Percentiles rank a stretch among this genome's conserved stretches.
Conservation (phyloP, 306 rosid species). For the Crataegus laevigata region DNA sequence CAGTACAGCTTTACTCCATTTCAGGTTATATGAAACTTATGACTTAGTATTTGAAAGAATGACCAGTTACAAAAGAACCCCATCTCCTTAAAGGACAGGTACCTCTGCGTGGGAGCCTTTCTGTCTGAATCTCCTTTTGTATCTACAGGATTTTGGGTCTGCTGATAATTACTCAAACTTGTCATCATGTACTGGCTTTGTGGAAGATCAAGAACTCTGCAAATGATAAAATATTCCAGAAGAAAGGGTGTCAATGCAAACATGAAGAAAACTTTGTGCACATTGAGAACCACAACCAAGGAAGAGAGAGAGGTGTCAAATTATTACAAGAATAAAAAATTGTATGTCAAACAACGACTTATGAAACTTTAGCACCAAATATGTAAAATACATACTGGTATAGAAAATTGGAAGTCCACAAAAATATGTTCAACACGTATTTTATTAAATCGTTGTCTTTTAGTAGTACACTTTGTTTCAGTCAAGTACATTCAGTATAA, state of each 20-base stretch:
- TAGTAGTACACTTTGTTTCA: not conserved
- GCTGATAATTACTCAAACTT: constrained; percentile 28
- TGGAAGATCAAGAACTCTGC: constrained; percentile 74
- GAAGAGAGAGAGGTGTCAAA: not conserved
- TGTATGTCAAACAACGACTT: not conserved
- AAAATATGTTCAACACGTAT: not conserved
- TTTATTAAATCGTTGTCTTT: not conserved
- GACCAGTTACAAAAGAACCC: constrained; percentile 12
- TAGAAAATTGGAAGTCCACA: not conserved
- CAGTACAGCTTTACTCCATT: not conserved
- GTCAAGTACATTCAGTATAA: not conserved
- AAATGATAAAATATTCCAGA: constrained; percentile 6
- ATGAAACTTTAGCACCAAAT: not conserved
- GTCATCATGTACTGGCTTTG: constrained; percentile 48
- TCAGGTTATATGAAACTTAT: constrained; percentile 6
- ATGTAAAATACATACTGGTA: not conserved
- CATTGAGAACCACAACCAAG: not conserved
- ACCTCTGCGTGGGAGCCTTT: constrained; percentile 50
- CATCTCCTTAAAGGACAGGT: constrained; percentile 14
- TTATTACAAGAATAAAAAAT: not conserved
- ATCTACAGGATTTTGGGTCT: constrained; percentile 22
- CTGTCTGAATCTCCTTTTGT: constrained; percentile 29
- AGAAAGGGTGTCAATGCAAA: constrained; percentile 7
- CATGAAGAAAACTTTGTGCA: not conserved
- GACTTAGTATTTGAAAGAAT: not conserved